Evolutionary conservation across 2,329 filamentous ascomycete species (phyloP).

Genomic region (Pseudogymnoascus sp.): DNA sequence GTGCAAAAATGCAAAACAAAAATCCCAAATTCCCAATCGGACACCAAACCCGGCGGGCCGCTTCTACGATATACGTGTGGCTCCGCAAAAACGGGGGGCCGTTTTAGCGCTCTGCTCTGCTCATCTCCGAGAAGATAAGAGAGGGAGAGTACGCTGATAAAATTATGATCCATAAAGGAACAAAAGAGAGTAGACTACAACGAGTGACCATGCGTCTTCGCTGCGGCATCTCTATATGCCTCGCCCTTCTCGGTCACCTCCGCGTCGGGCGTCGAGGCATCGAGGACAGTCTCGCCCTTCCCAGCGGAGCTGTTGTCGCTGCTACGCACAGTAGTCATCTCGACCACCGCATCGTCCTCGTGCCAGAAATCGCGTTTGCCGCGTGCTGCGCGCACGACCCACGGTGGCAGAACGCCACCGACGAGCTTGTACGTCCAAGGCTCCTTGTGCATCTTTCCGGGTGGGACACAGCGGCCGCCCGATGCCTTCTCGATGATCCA

Average conservation of each 20-base stretch:
- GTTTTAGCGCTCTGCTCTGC: neutral
- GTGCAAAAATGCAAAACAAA: neutral
- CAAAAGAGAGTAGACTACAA: neutral
- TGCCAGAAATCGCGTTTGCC: constrained; percentile 74
- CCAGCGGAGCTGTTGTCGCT: neutral
- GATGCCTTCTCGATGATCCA: constrained; percentile 61
- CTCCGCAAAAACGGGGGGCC: constrained; percentile 5
- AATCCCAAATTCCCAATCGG: neutral
- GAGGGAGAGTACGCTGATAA: neutral
- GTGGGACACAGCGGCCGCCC: constrained; percentile 63
- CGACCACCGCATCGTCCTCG: constrained; percentile 26
- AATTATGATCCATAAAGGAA: neutral
- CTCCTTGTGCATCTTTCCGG: constrained; percentile 70
- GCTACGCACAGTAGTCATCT: neutral
- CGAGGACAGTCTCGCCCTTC: neutral
- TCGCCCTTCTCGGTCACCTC: neutral
- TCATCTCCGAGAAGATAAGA: neutral
- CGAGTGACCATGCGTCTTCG: neutral
- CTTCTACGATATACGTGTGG: constrained; percentile 5
- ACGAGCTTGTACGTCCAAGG: constrained; percentile 72
- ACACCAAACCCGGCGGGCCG: constrained; percentile 7
- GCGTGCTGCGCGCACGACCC: constrained; percentile 54
- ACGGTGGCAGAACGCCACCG: constrained; percentile 68
- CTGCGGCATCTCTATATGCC: neutral
- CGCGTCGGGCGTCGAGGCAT: neutral